A percentile compares a stretch with the other conserved stretches of the same genome.
Conservation (phyloP, 1,284 basidiomycete genomes). For the Cronartium quercuum region DNA sequence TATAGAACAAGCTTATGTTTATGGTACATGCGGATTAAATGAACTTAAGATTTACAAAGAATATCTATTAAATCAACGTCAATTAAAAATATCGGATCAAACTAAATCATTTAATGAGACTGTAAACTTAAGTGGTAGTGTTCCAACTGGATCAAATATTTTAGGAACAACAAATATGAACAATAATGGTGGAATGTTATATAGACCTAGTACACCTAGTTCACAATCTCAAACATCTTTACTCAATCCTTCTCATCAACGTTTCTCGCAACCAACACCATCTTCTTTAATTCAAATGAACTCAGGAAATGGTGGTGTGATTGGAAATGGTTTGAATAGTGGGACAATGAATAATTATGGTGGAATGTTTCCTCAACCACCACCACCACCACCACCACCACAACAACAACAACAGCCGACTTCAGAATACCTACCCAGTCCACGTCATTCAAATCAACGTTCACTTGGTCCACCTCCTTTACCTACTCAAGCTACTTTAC, state of each 20-base stretch:
- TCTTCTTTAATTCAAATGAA: constrained; percentile 3
- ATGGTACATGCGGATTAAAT: constrained; percentile 21
- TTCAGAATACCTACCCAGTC: constrained; percentile 13
- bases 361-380: neutral
- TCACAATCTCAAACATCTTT: neutral
- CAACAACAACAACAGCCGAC: constrained; percentile 14
- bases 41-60: constrained; percentile 36
- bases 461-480: constrained; percentile 15
- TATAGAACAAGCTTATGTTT: constrained; percentile 31
- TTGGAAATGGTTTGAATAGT: neutral
- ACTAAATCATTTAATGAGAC: neutral
- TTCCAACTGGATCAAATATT: neutral
- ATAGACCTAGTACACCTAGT: neutral
- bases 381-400: no score
- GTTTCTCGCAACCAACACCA: constrained; percentile 7
- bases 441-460: constrained; percentile 27
- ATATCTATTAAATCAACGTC: constrained; percentile 30
- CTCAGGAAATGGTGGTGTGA: neutral
- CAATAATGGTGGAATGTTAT: neutral
- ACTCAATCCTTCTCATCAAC: constrained; percentile 11
- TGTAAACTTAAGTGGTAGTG: neutral
- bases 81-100: constrained; percentile 18
- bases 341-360: constrained; percentile 1
- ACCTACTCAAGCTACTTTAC: neutral
- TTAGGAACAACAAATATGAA: no score